Conservation (phyloP, 225 moss, liverwort and hornwort species). For the Pleurozium schreberi region DNA sequence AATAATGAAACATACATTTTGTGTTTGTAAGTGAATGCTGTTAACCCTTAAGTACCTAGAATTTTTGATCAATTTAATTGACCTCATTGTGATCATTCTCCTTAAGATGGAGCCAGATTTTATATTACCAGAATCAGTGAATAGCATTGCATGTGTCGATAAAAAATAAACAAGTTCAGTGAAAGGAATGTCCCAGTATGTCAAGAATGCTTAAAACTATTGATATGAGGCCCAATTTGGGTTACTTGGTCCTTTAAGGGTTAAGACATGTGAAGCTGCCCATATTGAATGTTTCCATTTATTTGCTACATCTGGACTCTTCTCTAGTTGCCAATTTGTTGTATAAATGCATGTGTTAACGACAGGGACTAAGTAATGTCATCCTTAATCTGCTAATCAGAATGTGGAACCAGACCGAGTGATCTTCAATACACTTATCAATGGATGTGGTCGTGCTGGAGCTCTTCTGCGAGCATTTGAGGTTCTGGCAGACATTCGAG, state of each 20-base stretch:
- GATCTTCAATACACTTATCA: conserved; percentile 75
- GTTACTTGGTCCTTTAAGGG: neutral
- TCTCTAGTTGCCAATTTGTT: neutral
- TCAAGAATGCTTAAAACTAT: neutral
- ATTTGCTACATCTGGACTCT: neutral
- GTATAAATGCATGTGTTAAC: neutral
- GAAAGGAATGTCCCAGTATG: neutral
- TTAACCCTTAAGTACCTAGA: neutral
- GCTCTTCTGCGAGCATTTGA: conserved; percentile 77
- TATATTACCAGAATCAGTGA: too few relatives aligned
- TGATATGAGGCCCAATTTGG: neutral
- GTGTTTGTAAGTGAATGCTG: neutral
- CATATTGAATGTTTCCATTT: neutral
- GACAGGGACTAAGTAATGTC: neutral
- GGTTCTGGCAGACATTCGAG: conserved; percentile 60
- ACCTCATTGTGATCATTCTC: neutral
- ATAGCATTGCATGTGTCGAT: neutral
- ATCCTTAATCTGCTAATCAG: conserved; percentile 17
- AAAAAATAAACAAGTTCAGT: neutral
- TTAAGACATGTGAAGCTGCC: neutral
- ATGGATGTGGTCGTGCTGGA: conserved; percentile 74
- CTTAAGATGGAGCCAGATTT: neutral
- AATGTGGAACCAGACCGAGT: conserved; percentile 68
- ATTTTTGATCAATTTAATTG: neutral
- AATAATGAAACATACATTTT: neutral